Base-by-base conservation (phyloP, 805 yeast species). In the Starmerella sp. region DNA sequence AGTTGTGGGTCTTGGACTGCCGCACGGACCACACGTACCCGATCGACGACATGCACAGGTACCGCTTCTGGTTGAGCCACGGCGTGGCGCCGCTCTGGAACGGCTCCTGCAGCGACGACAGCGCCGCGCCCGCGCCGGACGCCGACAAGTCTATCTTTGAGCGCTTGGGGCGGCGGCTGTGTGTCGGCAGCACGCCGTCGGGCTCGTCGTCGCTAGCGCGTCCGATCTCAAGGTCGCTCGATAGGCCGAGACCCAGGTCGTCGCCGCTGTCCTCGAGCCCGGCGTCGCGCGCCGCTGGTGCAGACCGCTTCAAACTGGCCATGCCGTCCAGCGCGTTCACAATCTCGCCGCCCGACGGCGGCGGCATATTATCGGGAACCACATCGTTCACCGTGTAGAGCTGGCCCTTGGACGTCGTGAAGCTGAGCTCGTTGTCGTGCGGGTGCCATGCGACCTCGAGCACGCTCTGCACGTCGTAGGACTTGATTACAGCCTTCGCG, bases 61-160 rank as follows among this genome's bases (percentile, higher is more conserved):
- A 90, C 53, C 96, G 75, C 68, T 91, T 78, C 52, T 80, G 78
- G 51, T 72, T 70, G 35, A 69, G 69, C 84, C 90, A 89, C 0
- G 96, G 95, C 0, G 97, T 91, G 6, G 84, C 79, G 1, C 97
- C 97, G 0, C 87, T 85, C 3, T 95, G 87, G 62, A 81, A 84
- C 0, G 96, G 90, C 47, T 70, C 15, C 45, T 53, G 59, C 14
- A 44, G 52, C 15, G 46, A 32, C 4, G 46, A 42, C 6, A 42
- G 31, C 5, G 49, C 10, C 5, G 54, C 15, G 15, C 9, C 13
- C n/a, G 52, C 8, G n/a, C 5, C 15, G 6, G 52, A 14, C 6
- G 48, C 37, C 5, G 36, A 31, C 6, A 15, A 7, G 15, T 15
- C 34, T 8, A 39, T 17, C 32, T 32, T 29, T 1, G 30, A n/a